Evolutionary conservation across 176 grass and related monocot genomes (phyloP), one percentile per base, ranked within the genome.

Genomic region (Tillandsia leiboldiana): DNA sequence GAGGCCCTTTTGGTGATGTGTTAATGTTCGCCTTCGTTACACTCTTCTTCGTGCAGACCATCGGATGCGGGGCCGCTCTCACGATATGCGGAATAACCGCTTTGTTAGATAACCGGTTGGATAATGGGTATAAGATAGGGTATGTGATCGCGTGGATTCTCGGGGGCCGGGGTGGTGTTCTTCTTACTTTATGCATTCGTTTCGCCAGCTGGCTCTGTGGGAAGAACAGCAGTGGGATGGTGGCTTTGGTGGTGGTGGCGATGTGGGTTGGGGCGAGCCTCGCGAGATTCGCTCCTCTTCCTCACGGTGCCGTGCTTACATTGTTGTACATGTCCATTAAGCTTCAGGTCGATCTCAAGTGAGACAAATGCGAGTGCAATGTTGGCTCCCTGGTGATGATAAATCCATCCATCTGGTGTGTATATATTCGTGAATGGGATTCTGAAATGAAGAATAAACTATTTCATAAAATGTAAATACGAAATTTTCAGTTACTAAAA

Each of bases 151-250:
- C 78, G 2, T 80, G 78, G 70, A 51, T 73, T 59, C 27, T 80
- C 49, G 70, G 78, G 33, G 78, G 78, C 33, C 50, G 12, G 15
- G 58, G 51, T 2, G 70, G 78, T 50, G 61, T 80, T 14, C 13
- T 73, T 49, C 71, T 80, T n/a, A 50, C 71, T 1, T 27, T 80
- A 26, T 80, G 64, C 11, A 67, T 80, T 53, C 7, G 59, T 50
- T 80, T 80, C 9, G 17, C 63, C 23, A 80, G 78, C 51, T 80
- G 78, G 78, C 70, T 80, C 51, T 80, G 70, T 26, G 78, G 78
- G 17, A 80, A 80, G 59, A 73, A 57, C 70, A 80, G 48, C 78
- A 80, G 78, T 9, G 67, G 64, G 70, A 50, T 66, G 23, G 70
- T 80, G 50, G 70, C 65, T 48, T 42, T 73, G 58, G 70, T 80